phyloP scores from a whole-genome alignment of 1,284 basidiomycete species.

The Papiliotrema flavescens region DNA sequence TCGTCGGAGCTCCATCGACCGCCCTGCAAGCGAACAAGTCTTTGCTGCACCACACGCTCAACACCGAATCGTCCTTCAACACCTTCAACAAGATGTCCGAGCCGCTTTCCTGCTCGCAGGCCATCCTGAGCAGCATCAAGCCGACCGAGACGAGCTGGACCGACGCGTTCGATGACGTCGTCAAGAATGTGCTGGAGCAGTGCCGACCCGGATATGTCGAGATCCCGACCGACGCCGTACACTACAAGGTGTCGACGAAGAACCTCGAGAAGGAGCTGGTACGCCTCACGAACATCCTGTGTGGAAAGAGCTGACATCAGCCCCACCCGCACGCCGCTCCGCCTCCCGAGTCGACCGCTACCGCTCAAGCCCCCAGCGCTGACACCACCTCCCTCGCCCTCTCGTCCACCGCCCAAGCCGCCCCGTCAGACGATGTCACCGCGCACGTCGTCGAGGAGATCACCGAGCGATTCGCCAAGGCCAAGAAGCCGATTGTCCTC shows the following conservation, averaged over 20 bases:
- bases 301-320: constrained; percentile 11
- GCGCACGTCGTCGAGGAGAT: constrained; percentile 72
- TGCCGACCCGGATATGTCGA: constrained; percentile 84
- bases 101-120: constrained; percentile 71
- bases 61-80: constrained; percentile 68
- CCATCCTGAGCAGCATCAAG: constrained; percentile 56
- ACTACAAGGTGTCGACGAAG: constrained; percentile 63
- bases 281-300: constrained; percentile 2
- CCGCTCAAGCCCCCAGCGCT: constrained; percentile 5
- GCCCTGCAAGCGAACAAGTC: constrained; percentile 51
- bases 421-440: constrained; percentile 56
- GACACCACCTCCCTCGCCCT: constrained; percentile 11
- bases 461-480: constrained; percentile 59
- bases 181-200: constrained; percentile 67
- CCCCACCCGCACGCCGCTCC: constrained; percentile 50
- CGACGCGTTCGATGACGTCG: constrained; percentile 72
- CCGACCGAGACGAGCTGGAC: constrained; percentile 54
- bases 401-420: constrained; percentile 8
- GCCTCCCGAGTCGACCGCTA: constrained; percentile 21
- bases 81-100: constrained; percentile 74
- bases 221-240: constrained; percentile 79
- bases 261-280: constrained; percentile 63
- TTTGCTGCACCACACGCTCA: constrained; percentile 78
- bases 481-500: constrained; percentile 70
- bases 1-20: constrained; percentile 76